Evolutionary conservation across 2,329 filamentous ascomycete genomes (phyloP), one percentile per base, ranked within the genome.

Genomic region (Fusarium sp.): DNA sequence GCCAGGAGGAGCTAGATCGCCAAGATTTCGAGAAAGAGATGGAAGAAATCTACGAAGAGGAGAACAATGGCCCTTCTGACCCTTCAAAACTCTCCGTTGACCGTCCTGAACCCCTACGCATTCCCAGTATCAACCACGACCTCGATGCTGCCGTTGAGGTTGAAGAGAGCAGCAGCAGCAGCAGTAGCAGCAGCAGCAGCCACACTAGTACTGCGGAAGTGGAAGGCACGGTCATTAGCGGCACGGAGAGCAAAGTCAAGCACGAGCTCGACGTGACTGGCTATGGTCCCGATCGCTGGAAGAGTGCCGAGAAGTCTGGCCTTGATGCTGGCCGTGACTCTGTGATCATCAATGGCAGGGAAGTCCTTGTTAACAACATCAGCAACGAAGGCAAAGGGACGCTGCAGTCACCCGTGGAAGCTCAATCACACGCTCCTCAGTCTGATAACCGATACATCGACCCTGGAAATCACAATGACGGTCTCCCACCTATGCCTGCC

Each of bases 251-350:
- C 16, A 91, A 91, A 72, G 72, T 83, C 7, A 84, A 85, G 33
- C 91, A 94, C 75, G 84, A 87, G 59, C 86, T 89, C 57, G 94
- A 97, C 74, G 89, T 97, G 23, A 89, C 90, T 54, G 94, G 95
- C 0, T 88, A 90, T 60, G 94, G 94, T 2, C 74, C 83, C 6
- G 95, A 98, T 76, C 88, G 90, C 56, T 92, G 94, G 89, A 89
- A 89, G 65, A 82, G 81, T 26, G 87, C 91, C 20, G 84, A 90
- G 69, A 81, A 86, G 63, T 83, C 85, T 34, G 90, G 89, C 4
- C 74, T 86, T 26, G 88, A 88, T 49, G 82, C 83, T 38, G 91
- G 88, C 4, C 88, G 92, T 53, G 93, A 97, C 77, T 91, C 93
- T 1, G 83, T 88, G 23, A 81, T 95, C 20, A 80, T 92, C 44